phyloP scores from a whole-genome alignment of 345 rosid species.

The Eucalyptus tenuipes region DNA sequence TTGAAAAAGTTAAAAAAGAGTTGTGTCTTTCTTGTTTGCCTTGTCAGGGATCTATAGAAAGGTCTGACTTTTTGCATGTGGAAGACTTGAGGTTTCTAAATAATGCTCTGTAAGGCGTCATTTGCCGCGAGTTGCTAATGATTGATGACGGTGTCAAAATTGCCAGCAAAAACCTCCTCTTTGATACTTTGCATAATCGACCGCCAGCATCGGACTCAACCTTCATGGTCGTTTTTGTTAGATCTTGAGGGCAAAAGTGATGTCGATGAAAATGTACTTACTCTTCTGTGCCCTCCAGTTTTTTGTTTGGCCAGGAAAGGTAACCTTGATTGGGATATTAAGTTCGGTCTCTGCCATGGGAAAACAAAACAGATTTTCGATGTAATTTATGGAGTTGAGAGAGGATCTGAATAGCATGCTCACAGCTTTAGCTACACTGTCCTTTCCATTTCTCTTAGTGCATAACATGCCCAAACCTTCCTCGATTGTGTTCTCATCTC shows the following conservation, averaged over 20 bases:
- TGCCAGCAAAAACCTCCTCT: background rate
- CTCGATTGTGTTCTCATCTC: background rate
- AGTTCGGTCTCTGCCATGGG: background rate
- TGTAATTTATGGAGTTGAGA: background rate
- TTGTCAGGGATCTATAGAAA: background rate
- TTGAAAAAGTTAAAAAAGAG: background rate
- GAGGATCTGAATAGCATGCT: background rate
- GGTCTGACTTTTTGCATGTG: background rate
- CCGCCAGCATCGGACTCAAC: background rate
- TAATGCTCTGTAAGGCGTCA: background rate
- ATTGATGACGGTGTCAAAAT: background rate
- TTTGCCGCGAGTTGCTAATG: background rate
- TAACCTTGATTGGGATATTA: background rate
- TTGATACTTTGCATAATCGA: background rate
- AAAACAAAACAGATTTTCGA: background rate
- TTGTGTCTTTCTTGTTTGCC: background rate
- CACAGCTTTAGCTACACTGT: background rate
- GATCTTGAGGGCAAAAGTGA: background rate
- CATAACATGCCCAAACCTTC: background rate
- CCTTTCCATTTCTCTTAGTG: background rate
- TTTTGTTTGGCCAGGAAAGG: background rate
- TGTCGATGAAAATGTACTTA: background rate
- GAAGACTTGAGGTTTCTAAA: background rate
- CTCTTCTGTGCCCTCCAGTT: background rate
- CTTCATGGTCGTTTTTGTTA: background rate